phyloP scores from a whole-genome alignment of 176 grass and related monocot species.

The Carex kokanica region DNA sequence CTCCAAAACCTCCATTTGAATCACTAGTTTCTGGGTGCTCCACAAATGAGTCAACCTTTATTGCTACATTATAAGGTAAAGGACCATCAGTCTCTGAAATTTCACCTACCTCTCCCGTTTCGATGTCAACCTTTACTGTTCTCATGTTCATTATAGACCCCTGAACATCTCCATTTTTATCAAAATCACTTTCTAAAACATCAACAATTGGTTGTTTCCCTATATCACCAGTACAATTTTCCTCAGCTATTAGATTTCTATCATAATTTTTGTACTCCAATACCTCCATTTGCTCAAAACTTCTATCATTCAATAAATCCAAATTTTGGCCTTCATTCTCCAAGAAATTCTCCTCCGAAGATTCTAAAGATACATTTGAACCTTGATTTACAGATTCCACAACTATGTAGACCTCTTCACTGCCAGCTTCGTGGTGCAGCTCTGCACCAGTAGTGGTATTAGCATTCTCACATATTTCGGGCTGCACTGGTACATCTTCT shows the following conservation, averaged over 20 bases:
- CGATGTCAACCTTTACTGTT: not conserved
- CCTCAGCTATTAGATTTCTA: not conserved
- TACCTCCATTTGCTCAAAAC: slow-evolving; percentile 10
- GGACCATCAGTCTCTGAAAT: not conserved
- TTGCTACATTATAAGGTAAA: not conserved
- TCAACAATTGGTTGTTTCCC: not conserved
- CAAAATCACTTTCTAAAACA: not conserved
- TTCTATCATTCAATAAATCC: not conserved
- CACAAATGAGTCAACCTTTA: not conserved
- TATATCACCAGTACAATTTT: not conserved
- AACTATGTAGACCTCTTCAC: slow-evolving; percentile 13
- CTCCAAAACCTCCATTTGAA: not conserved
- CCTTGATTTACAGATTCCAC: not conserved
- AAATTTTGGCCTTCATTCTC: not conserved
- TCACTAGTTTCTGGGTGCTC: not conserved
- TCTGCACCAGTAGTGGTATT: not conserved
- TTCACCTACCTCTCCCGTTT: not conserved
- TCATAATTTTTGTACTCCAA: not conserved
- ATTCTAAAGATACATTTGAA: not conserved
- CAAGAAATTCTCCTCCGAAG: not conserved
- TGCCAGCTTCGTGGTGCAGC: not conserved
- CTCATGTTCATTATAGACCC: not conserved
- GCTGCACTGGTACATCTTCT: slow-evolving; percentile 37
- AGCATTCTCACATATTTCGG: slow-evolving; percentile 23
- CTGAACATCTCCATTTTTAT: slow-evolving; percentile 4